phyloP scores from a whole-genome alignment of 1,284 basidiomycete species.

The Puccinia triticina region DNA sequence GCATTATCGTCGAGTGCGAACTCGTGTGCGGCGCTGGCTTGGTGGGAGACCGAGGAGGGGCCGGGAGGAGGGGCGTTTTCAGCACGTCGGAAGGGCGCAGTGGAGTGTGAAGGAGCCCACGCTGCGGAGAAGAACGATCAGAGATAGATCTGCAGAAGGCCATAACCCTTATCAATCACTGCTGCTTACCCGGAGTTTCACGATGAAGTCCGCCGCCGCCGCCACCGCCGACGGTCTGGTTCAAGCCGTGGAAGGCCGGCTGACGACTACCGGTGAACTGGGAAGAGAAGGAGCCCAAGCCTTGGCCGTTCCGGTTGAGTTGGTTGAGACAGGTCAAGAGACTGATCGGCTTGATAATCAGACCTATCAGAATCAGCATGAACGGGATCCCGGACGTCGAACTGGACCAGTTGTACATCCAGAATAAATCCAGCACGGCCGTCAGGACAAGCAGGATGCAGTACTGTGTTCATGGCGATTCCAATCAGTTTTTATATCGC shows the following conservation, averaged over 20 bases:
- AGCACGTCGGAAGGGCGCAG: not conserved
- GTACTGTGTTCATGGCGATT: constrained; percentile 16
- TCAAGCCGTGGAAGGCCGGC: not conserved
- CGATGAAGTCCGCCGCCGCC: constrained; percentile 15
- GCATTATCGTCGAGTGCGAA: constrained; percentile 25
- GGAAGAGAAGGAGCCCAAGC: constrained; percentile 8
- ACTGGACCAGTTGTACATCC: constrained; percentile 40
- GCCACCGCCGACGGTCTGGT: not conserved
- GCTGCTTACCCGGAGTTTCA: constrained; percentile 3
- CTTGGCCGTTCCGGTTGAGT: not conserved
- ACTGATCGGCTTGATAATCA: constrained; percentile 44
- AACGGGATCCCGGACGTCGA: constrained; percentile 34
- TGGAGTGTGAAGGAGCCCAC: constrained; percentile 16
- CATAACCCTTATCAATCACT: not conserved
- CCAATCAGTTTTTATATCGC: too few relatives aligned
- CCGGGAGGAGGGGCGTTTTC: constrained; percentile 22
- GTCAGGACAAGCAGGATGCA: constrained; percentile 12
- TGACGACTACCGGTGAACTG: not conserved
- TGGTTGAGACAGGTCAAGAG: constrained; percentile 31
- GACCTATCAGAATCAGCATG: constrained; percentile 31
- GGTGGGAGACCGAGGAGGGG: constrained; percentile 37
- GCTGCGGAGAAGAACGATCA: not conserved
- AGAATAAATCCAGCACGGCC: constrained; percentile 25
- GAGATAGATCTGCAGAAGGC: not conserved
- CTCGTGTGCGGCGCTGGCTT: constrained; percentile 32